Evolutionary conservation across 2,329 filamentous ascomycete species (phyloP), one percentile per base, ranked within the genome.

Genomic region (Achaetomium macrosporum): DNA sequence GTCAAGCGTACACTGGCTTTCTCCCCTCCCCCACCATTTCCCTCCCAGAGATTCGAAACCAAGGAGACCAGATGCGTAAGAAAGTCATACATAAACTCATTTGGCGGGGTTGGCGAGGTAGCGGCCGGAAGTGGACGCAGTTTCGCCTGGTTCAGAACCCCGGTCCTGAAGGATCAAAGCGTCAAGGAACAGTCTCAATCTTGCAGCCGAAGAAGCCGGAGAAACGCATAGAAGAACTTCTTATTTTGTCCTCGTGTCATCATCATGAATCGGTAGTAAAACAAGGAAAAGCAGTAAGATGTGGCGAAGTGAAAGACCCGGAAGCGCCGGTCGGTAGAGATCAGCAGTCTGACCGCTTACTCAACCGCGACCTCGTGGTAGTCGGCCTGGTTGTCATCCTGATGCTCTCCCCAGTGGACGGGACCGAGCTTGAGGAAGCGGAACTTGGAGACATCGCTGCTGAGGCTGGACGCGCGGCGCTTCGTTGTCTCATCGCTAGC

Each of bases 351-450:
- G n/a, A 43, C 42, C 20, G 42, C 41, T 66, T 64, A 73, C 65
- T 72, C 68, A 56, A 74, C 65, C 31, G 69, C 69, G 39, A 75
- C 68, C 62, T 78, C 74, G 67, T 76, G 68, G 66, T 72, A 83
- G 71, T 84, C 81, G 42, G 70, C 73, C 70, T 79, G 75, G 71
- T 79, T 71, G 51, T 77, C 78, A 57, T 73, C 79, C 19, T 71
- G 69, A 67, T 81, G 77, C 72, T 79, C 80, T 59, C 82, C 82
- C 68, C 74, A 83, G 75, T 84, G 79, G 54, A 84, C 81, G 33
- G 81, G 81, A 20, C 79, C 78, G 53, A 85, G 78, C 73, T 83
- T 84, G 60, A 85, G 76, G 67, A 85, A 78, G 54, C 75, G 73
- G 60, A 71, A 66, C 56, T 62, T 64, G 63, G 68, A 73, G 61